Base-by-base conservation (phyloP, 768 basidiomycete species). In the Podaxis rugospora region DNA sequence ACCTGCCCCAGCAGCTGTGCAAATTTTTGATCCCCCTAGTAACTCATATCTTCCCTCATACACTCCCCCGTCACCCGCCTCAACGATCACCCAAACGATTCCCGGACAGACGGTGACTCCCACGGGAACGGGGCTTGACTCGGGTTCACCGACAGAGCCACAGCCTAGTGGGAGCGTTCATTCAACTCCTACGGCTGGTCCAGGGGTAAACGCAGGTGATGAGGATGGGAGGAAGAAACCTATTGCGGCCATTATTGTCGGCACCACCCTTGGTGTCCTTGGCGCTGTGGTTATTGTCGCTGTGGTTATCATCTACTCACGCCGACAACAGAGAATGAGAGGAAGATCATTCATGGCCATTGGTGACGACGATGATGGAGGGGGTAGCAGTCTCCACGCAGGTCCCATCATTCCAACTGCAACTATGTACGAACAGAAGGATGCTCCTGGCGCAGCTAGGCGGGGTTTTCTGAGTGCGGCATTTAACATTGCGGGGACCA, bases 191-290 rank as follows among this genome's bases (percentile, higher is more conserved):
- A 69, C 72, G 4, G 42, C 61, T 35, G 25, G 58, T n/a, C 55
- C 68, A 49, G 67, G 67, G 14, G 62, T 62, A 21, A 67, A 65
- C 21, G 63, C 50, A 10, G 58, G 42, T n/a, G n/a, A 57, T 28
- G 57, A 57, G 23, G 55, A 62, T 46, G 36, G 14, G 51, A 32
- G 65, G 57, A 28, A 66, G 56, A 46, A 67, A 58, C 18, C 65
- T 36, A 75, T 70, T 4, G 75, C 78, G 0, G 80, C 80, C 2
- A 85, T 92, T 66, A 83, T 80, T 1, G 70, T 93, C 5, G 88
- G 89, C 10, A 77, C 83, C 3, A 74, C 81, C 0, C 76, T 94
- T 49, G 90, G 87, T 13, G 68, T 83, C 5, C 70, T 90, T 6
- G 88, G 77, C 10, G 72, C 89, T 11, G 56, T 86, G 14, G 79